Evolutionary conservation across 345 rosid genomes (phyloP).

Genomic region (Salix brachista): DNA sequence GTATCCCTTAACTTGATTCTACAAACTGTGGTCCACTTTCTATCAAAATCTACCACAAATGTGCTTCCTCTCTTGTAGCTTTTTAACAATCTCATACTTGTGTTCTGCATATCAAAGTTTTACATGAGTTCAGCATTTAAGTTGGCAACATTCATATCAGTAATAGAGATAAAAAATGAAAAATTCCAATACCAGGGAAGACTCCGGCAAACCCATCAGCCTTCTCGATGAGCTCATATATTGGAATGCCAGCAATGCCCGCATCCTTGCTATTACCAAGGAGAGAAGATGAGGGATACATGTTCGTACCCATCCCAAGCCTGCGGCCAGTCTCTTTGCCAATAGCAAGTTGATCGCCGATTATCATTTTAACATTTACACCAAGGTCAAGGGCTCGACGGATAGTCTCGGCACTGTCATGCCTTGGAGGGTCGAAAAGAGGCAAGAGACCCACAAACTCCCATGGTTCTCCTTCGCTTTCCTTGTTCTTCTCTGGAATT

Average conservation of each 20-base stretch:
- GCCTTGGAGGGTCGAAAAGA: slow-evolving; percentile 95
- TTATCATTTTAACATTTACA: slow-evolving; percentile 95
- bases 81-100: slow-evolving; percentile 91
- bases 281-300: slow-evolving; percentile 87
- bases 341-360: slow-evolving; percentile 78
- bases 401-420: slow-evolving; percentile 96
- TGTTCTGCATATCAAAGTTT: slow-evolving; percentile 48
- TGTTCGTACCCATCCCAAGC: slow-evolving; percentile 93
- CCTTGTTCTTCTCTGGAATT: slow-evolving; percentile 68
- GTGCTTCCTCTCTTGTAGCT: slow-evolving; percentile 78
- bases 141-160: not conserved
- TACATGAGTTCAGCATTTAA: not conserved
- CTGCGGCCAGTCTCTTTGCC: slow-evolving; percentile 95
- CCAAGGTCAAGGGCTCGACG: slow-evolving; percentile 84
- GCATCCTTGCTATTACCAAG: slow-evolving; percentile 71
- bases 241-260: slow-evolving; percentile 57
- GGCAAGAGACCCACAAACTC: slow-evolving; percentile 90
- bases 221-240: slow-evolving; percentile 82
- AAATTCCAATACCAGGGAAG: slow-evolving; percentile 62
- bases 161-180: not conserved
- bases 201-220: slow-evolving; percentile 97
- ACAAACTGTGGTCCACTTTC: too few relatives aligned
- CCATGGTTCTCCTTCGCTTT: slow-evolving; percentile 71
- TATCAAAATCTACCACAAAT: slow-evolving; percentile 84
- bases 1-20: too few relatives aligned